phyloP scores from a whole-genome alignment of 805 yeast species.

The Spencermartinsiella europaea region DNA sequence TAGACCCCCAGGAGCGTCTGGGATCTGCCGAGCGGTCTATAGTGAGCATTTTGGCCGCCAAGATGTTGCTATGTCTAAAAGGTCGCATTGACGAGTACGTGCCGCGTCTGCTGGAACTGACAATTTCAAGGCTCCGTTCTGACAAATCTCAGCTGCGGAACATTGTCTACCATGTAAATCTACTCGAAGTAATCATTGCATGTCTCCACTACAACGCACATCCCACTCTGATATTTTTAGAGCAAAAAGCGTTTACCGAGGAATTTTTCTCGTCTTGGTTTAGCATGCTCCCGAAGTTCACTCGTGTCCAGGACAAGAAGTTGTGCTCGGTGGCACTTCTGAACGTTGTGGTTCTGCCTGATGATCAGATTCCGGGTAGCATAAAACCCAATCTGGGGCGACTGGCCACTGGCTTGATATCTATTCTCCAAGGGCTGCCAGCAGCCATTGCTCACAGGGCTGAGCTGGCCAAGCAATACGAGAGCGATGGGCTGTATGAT shows the following conservation, averaged over 20 bases:
- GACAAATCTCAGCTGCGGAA: constrained; percentile 33
- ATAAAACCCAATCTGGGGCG: constrained; percentile 37
- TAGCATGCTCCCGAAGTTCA: constrained; percentile 46
- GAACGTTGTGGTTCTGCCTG: constrained; percentile 38
- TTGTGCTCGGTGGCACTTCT: constrained; percentile 65
- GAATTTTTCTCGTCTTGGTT: constrained; percentile 66
- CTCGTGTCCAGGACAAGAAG: constrained; percentile 77
- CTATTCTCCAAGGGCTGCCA: constrained; percentile 59
- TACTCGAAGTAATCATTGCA: constrained; percentile 60
- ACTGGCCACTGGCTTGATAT: constrained; percentile 48
- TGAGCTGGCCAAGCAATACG: constrained; percentile 48
- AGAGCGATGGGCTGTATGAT: constrained; percentile 33
- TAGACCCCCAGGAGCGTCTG: constrained; percentile 40
- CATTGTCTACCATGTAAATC: constrained; percentile 41
- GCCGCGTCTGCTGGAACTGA: constrained; percentile 41
- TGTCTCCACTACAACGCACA: constrained; percentile 58
- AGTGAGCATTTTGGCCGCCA: constrained; percentile 61
- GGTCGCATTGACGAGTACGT: constrained; percentile 42
- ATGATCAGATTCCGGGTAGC: constrained; percentile 30
- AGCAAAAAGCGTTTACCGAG: constrained; percentile 40
- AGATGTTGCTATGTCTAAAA: constrained; percentile 55
- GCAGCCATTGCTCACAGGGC: constrained; percentile 62
- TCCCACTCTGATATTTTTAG: constrained; percentile 47
- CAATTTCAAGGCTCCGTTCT: constrained; percentile 37
- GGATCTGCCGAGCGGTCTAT: constrained; percentile 53